These are phyloP conservation scores for Zygotorulaspora florentina DNA, from an alignment of 805 yeast species.

Conservation along the genomic window DNA sequence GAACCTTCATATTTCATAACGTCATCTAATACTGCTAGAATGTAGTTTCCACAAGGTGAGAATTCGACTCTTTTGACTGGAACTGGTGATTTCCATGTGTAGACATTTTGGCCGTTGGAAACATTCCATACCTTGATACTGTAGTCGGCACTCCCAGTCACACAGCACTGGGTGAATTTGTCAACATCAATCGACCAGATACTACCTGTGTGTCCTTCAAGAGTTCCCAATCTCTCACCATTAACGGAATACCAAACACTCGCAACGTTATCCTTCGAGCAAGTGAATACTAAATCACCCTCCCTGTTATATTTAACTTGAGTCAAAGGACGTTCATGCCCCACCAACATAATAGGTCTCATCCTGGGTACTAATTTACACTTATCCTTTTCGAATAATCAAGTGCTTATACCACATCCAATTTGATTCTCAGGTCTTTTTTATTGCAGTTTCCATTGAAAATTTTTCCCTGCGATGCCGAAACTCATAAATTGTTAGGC, in stretches of 20 bases:
- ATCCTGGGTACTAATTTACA: constrained; percentile 27
- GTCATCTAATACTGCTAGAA: constrained; percentile 79
- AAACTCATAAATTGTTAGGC: background rate
- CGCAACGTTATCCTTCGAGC: constrained; percentile 85
- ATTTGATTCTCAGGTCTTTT: too few species aligned
- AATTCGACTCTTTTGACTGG: constrained; percentile 93
- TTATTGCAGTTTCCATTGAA: background rate
- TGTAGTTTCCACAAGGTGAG: constrained; percentile 61
- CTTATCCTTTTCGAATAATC: background rate
- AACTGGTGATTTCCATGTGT: constrained; percentile 68
- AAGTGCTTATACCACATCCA: background rate
- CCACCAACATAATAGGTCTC: constrained; percentile 75
- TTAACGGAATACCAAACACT: constrained; percentile 91
- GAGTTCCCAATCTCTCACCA: constrained; percentile 95
- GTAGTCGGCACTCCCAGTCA: constrained; percentile 91
- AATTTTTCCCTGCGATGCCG: constrained; percentile 3
- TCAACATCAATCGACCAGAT: constrained; percentile 93
- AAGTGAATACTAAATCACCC: constrained; percentile 90
- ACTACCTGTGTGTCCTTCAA: constrained; percentile 86
- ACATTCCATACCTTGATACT: constrained; percentile 81
- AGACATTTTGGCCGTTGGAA: constrained; percentile 68
- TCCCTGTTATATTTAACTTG: constrained; percentile 94
- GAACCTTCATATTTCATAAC: constrained; percentile 88
- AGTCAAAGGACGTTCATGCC: constrained; percentile 96
- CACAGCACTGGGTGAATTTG: constrained; percentile 57